Conservation (phyloP, 139 green algal genomes). For the Chlorella sp. region DNA sequence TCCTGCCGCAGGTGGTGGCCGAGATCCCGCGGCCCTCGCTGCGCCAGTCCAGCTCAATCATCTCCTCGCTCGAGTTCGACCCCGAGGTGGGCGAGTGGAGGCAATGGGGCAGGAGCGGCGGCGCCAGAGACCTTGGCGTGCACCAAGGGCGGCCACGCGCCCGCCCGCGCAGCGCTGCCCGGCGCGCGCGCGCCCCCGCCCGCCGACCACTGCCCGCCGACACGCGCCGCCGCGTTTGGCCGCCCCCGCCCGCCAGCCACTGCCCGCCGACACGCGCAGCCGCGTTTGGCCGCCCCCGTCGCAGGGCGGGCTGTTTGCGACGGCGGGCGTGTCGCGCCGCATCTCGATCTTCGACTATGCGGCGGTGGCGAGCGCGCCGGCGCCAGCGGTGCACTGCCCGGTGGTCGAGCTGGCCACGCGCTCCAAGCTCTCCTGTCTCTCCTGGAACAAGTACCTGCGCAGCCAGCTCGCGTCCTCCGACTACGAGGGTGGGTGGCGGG, state of each 20-base stretch:
- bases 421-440: conserved; percentile 83
- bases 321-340: conserved; percentile 72
- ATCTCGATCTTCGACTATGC: conserved; percentile 51
- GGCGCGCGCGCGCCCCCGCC: no score
- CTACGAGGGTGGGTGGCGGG: conserved; percentile 69
- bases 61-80: conserved; percentile 77
- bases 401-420: conserved; percentile 74
- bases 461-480: conserved; percentile 69
- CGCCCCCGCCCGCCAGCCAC: no score
- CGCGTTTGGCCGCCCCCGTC: no score
- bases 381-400: conserved; percentile 40
- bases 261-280: no score
- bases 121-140: no score
- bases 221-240: no score
- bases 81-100: no score
- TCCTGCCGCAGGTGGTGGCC: conserved; percentile 45
- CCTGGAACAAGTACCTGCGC: conserved; percentile 69
- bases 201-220: no score
- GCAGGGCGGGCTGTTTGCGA: conserved; percentile 65
- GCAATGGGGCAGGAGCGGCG: no score
- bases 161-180: no score
- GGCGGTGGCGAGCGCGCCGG: background rate
- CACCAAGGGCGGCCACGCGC: no score
- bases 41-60: conserved; percentile 44
- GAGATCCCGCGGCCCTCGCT: conserved; percentile 42